Base-by-base conservation (phyloP, 306 rosid species). In the Canavalia gladiata region DNA sequence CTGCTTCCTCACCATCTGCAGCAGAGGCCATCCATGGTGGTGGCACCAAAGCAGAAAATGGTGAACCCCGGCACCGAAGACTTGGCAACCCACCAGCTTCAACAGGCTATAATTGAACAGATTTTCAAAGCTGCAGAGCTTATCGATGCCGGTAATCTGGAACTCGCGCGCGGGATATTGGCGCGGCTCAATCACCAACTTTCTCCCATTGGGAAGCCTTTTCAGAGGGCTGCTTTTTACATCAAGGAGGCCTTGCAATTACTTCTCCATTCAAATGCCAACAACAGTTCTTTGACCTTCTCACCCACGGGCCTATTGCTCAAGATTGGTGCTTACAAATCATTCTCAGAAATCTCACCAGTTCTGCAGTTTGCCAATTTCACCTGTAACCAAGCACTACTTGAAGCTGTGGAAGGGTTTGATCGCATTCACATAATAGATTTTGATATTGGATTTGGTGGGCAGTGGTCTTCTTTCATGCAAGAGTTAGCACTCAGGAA, bases 141-240 rank as follows among this genome's bases (percentile, higher is more conserved):
- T 89, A 91, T 92, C 63, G 97, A 92, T 84, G 82, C 91, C 81
- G 92, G 95, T 43, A 92, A 90, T 77, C 90, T 90, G 85, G 92
- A 80, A 80, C 93, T 80, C 90, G 99, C 97, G 97, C 97, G 90
- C 84, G 99, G 93, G 99, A 95, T 95, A 95, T 95, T 95, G 97
- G 99, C 99, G 99, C 97, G 99, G 97, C 99, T 95, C 99, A 95
- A 95, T 95, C 99, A 95, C 91, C 97, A 90, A 87, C 94, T 95
- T 86, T 87, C 97, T 79, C 95, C 99, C 11, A 82, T 86, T 75
- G 97, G 97, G 55, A 95, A 88, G 94, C 99, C 97, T 84, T 91
- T 91, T 70, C 97, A 88, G 28, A 91, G 97, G 97, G 97, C 97
- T 87, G 92, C 99, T 87, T 93, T 90, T 34, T 93, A 91, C 74